Conservation (phyloP, 169 alveolate species). For the Babesia ovata region DNA sequence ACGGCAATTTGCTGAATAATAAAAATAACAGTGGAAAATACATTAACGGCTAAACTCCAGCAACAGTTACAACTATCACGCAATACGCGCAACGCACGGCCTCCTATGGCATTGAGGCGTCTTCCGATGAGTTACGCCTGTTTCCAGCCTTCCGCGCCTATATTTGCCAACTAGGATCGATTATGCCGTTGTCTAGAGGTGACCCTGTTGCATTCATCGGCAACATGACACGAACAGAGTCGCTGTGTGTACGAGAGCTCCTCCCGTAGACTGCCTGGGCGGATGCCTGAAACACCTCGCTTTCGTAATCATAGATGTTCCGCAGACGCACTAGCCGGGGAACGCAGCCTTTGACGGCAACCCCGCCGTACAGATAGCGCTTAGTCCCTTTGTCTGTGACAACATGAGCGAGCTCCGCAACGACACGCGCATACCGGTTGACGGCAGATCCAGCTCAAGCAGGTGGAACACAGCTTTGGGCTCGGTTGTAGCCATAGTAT, state of each 20-base stretch:
- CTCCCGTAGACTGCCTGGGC: background rate
- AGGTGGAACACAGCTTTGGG: constrained; percentile 8
- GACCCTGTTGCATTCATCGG: background rate
- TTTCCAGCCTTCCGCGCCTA: too few species aligned
- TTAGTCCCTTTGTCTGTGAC: constrained; percentile 7
- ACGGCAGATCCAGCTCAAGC: constrained; percentile 7
- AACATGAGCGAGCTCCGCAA: background rate
- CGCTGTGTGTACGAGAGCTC: background rate
- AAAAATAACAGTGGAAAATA: too few species aligned
- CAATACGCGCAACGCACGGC: too few species aligned
- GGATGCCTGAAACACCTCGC: constrained; percentile 20
- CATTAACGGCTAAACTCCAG: too few species aligned
- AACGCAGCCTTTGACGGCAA: background rate
- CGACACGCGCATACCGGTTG: background rate
- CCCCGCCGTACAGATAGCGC: constrained; percentile 20
- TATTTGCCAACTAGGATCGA: too few species aligned
- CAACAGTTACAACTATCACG: too few species aligned
- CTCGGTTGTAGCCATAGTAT: background rate
- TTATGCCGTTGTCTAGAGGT: too few species aligned
- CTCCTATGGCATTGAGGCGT: too few species aligned
- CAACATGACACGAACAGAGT: background rate
- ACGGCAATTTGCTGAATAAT: too few species aligned
- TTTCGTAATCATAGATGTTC: constrained; percentile 27
- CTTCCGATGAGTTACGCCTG: too few species aligned
- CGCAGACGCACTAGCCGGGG: constrained; percentile 12